A percentile compares a stretch with the other conserved stretches of the same genome.
Conservation (phyloP, 345 rosid genomes). For the Tarenaya hassleriana region DNA sequence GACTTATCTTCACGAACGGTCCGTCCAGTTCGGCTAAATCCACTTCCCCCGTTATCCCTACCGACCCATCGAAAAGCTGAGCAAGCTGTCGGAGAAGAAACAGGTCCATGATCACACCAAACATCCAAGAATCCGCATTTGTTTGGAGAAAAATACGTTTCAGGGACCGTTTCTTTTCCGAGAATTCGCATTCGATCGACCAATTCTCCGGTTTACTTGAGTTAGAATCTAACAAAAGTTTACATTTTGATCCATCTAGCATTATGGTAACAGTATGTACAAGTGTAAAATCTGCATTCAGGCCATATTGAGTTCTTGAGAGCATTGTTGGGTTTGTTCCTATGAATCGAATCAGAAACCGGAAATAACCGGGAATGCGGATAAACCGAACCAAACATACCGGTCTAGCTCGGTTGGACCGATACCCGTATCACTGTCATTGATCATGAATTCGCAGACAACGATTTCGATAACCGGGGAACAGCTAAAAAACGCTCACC, state of each 20-base stretch:
- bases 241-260: too few species aligned
- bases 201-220: too few species aligned
- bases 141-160: neutral
- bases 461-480: neutral
- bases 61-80: constrained; percentile 66
- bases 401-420: neutral
- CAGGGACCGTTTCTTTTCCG: too few species aligned
- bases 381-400: too few species aligned
- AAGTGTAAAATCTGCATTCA: neutral
- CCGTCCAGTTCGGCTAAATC: constrained; percentile 89
- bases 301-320: neutral
- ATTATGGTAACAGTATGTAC: neutral
- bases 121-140: neutral
- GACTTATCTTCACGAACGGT: constrained; percentile 78
- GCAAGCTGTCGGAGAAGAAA: constrained; percentile 44
- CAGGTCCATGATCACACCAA: neutral
- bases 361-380: too few species aligned
- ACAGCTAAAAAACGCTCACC: constrained; percentile 32
- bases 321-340: too few species aligned
- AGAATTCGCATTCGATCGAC: too few species aligned
- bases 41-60: constrained; percentile 79
- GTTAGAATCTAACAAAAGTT: too few species aligned
- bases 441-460: constrained; percentile 12
- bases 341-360: too few species aligned
- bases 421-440: neutral